phyloP scores from a whole-genome alignment of 1,284 basidiomycete genomes.

The Tremellales sp. region DNA sequence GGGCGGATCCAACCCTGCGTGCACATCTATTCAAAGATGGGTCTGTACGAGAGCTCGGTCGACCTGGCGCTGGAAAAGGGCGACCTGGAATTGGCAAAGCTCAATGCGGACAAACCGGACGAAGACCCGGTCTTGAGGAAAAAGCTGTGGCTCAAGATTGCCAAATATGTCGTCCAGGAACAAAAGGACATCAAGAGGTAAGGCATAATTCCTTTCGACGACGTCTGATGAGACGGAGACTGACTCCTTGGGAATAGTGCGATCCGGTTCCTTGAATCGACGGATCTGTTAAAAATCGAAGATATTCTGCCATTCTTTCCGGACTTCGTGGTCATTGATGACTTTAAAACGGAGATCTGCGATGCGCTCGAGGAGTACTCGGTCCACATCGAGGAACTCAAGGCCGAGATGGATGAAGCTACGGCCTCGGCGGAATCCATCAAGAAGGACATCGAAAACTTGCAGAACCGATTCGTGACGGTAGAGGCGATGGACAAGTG shows the following conservation, averaged over 20 bases:
- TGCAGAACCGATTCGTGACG: slow-evolving; percentile 89
- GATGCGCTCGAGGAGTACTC: slow-evolving; percentile 92
- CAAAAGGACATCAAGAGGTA: slow-evolving; percentile 97
- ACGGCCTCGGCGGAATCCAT: slow-evolving; percentile 88
- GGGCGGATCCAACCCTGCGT: slow-evolving; percentile 86
- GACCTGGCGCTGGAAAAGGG: slow-evolving; percentile 91
- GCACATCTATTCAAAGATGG: slow-evolving; percentile 97
- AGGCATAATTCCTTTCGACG: slow-evolving; percentile 33
- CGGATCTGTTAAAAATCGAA: slow-evolving; percentile 93
- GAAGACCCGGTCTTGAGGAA: slow-evolving; percentile 82
- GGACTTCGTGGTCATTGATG: slow-evolving; percentile 98
- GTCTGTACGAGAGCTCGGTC: slow-evolving; percentile 91
- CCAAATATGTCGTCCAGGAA: slow-evolving; percentile 93
- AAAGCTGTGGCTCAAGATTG: slow-evolving; percentile 97
- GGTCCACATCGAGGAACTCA: slow-evolving; percentile 82
- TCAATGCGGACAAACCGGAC: slow-evolving; percentile 88
- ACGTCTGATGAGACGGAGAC: not conserved
- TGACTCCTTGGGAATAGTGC: slow-evolving; percentile 57
- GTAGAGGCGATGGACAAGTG: slow-evolving; percentile 86
- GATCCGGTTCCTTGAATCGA: slow-evolving; percentile 92
- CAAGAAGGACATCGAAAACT: slow-evolving; percentile 79
- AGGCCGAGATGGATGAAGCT: slow-evolving; percentile 94
- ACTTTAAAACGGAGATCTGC: slow-evolving; percentile 99
- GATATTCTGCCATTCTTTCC: slow-evolving; percentile 99
- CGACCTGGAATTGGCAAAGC: slow-evolving; percentile 86